Percentiles rank a stretch among this genome's conserved stretches.
Conservation (phyloP, 2,329 filamentous ascomycete species). For the Aspergillus brasiliensis region DNA sequence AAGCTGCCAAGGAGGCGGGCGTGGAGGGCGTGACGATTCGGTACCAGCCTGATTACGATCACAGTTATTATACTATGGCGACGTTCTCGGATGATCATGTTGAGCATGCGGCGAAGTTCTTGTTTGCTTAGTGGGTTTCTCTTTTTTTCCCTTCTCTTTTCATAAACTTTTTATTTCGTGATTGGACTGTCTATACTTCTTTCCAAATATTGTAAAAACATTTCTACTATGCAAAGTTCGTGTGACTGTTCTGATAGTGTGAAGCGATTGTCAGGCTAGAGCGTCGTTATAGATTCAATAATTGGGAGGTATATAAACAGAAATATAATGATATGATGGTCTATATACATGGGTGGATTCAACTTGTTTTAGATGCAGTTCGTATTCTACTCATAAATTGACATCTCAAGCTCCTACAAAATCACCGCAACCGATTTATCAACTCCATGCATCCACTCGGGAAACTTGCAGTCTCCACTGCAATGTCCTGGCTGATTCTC, state of each 20-base stretch:
- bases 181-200: slow-evolving; percentile 12
- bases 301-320: background rate
- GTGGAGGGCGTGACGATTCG: slow-evolving; percentile 72
- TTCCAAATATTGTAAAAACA: background rate
- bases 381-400: too few species aligned
- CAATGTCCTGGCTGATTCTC: slow-evolving; percentile 11
- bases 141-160: slow-evolving; percentile 14
- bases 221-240: background rate
- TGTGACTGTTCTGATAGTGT: slow-evolving; percentile 19
- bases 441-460: slow-evolving; percentile 23
- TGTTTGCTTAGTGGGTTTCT: slow-evolving; percentile 60
- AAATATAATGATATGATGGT: too few species aligned
- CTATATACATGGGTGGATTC: too few species aligned
- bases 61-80: slow-evolving; percentile 96
- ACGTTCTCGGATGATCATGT: slow-evolving; percentile 89
- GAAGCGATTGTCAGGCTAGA: slow-evolving; percentile 24
- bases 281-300: background rate
- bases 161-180: slow-evolving; percentile 17
- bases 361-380: too few species aligned
- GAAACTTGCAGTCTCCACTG: slow-evolving; percentile 25
- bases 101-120: slow-evolving; percentile 84
- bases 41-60: slow-evolving; percentile 90
- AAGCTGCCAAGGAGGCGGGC: slow-evolving; percentile 75
- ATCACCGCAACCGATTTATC: slow-evolving; percentile 11
- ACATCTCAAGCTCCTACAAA: background rate